Base-by-base conservation (phyloP, 139 green algal species). In the Picochlorum sp. region DNA sequence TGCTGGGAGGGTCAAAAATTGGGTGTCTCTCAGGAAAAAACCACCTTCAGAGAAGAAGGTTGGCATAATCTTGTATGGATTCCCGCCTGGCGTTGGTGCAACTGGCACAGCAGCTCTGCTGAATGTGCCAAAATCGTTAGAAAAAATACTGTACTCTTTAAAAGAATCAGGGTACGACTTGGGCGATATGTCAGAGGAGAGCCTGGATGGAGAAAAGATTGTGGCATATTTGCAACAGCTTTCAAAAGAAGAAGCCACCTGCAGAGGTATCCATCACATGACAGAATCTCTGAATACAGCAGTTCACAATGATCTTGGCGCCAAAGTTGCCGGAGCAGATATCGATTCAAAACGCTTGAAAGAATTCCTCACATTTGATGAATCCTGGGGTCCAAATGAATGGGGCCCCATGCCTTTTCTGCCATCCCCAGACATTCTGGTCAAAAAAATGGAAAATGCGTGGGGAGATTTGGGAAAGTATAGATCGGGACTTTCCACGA, bases 71-170 rank as follows among this genome's bases (percentile, higher is more conserved):
- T 45, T 95, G 65, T 54, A 54, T 54, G 47, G 92, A 66, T 98
- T 98, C 74, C 92, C 92, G 0, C 92, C 92, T 0, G 92, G 90
- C 0, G 92, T 98, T n/a, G 92, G 92, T 11, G 87, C 92, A 6
- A 92, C 85, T 1, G 92, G 92, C 47, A 98, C 92, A 8, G 92
- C 92, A 4, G 92, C 92, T 8, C 81, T 98, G 59, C 85, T 98
- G 58, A 98, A 98, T 72, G 92, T 98, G 59, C 92, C 92, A 16
- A 79, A 83, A 68, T 95, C 84, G 1, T 74, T 98, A 46, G 82
- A 89, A 62, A 14, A 44, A 2, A 18, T 90, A 49, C 79, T 97
- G 49, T 18, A 56, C 8, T 51, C 56, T n/a, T 71, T 96, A 60
- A 37, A 64, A 14, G 49, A 69, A 18, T 74, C 80, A 71, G 92